These are phyloP conservation scores for Fraxinus baroniana DNA, from an alignment of 305 asterid genomes.

Conservation along the genomic window DNA sequence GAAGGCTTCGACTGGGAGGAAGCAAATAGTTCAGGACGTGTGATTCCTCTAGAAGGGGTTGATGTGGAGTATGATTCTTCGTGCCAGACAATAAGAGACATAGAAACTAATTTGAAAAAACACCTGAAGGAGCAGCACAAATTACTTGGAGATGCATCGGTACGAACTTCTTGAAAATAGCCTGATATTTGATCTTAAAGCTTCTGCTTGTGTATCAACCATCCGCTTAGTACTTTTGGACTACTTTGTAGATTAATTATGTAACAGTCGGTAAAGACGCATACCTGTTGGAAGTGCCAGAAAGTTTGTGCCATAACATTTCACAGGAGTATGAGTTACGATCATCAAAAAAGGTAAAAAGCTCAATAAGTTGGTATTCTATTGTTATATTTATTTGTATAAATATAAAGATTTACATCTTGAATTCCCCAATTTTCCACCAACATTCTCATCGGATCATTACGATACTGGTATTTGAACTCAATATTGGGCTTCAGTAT, in stretches of 20 bases:
- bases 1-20: slow-evolving; percentile 96
- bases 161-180: slow-evolving; percentile 36
- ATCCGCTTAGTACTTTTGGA: slow-evolving; percentile 21
- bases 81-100: slow-evolving; percentile 57
- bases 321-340: slow-evolving; percentile 80
- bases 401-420: background rate
- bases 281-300: slow-evolving; percentile 95
- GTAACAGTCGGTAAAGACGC: slow-evolving; percentile 86
- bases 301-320: slow-evolving; percentile 60
- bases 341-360: slow-evolving; percentile 85
- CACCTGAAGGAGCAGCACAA: slow-evolving; percentile 83
- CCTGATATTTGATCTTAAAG: slow-evolving; percentile 11
- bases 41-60: slow-evolving; percentile 89
- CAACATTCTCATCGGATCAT: background rate
- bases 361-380: background rate
- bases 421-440: background rate
- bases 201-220: slow-evolving; percentile 8
- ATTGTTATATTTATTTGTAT: background rate
- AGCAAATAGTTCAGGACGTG: slow-evolving; percentile 88
- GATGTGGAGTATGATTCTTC: slow-evolving; percentile 87
- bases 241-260: slow-evolving; percentile 57
- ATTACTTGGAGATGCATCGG: slow-evolving; percentile 80
- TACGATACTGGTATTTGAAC: background rate
- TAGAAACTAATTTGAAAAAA: slow-evolving; percentile 63
- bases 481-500: background rate